A percentile compares a stretch with the other conserved stretches of the same genome.
These are phyloP conservation scores for Zygoascus ofunaensis DNA, from an alignment of 805 yeast genomes.

Conservation along the genomic window DNA sequence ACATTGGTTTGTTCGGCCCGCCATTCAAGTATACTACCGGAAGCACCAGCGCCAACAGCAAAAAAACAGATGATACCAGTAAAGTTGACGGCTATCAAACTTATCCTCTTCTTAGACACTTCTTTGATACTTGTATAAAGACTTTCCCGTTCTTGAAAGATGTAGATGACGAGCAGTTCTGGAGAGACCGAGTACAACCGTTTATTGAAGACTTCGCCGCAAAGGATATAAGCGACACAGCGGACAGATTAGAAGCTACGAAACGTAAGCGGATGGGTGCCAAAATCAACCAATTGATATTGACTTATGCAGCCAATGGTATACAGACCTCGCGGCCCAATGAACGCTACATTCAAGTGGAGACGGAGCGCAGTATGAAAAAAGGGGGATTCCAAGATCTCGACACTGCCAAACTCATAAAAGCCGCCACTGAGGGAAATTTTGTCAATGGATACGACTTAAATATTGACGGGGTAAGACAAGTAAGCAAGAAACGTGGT, in stretches of 20 bases:
- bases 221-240: slow-evolving; percentile 60
- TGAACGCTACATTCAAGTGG: slow-evolving; percentile 23
- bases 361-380: slow-evolving; percentile 13
- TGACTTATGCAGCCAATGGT: slow-evolving; percentile 68
- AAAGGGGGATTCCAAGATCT: slow-evolving; percentile 16
- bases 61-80: background rate
- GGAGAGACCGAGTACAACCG: slow-evolving; percentile 72
- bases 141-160: slow-evolving; percentile 67
- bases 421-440: slow-evolving; percentile 17
- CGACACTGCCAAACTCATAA: slow-evolving; percentile 14
- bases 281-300: slow-evolving; percentile 52
- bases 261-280: slow-evolving; percentile 50
- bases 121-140: slow-evolving; percentile 51
- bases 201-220: slow-evolving; percentile 72
- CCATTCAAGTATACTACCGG: slow-evolving; percentile 47
- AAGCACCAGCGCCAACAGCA: background rate
- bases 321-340: slow-evolving; percentile 40
- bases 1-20: slow-evolving; percentile 61
- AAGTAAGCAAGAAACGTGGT: slow-evolving; percentile 18
- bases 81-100: slow-evolving; percentile 21
- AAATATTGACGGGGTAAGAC: slow-evolving; percentile 60
- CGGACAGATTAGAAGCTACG: slow-evolving; percentile 67
- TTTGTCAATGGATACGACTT: slow-evolving; percentile 50
- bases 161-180: slow-evolving; percentile 50
- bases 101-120: slow-evolving; percentile 62